Conservation (phyloP, 805 yeast species). For the Candida methanosorbosa region DNA sequence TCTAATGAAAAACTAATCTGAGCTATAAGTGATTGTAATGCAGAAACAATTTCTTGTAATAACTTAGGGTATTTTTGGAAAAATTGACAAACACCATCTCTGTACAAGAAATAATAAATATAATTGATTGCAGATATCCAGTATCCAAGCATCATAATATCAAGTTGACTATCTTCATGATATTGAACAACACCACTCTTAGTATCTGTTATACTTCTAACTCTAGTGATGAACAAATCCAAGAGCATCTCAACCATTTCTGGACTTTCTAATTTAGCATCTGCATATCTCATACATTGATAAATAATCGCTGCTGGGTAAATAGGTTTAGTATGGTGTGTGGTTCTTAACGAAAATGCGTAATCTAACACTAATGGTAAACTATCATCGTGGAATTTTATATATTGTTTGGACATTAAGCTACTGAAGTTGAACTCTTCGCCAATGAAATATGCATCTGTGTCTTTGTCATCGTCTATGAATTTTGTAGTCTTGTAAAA, state of each 20-base stretch:
- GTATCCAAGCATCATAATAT: constrained; percentile 66
- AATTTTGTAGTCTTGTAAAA: constrained; percentile 18
- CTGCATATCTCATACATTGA: constrained; percentile 65
- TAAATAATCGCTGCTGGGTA: constrained; percentile 63
- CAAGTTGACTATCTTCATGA: constrained; percentile 33
- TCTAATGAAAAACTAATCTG: constrained; percentile 61
- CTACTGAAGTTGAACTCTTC: constrained; percentile 45
- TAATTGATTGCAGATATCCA: constrained; percentile 83
- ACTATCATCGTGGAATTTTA: constrained; percentile 52
- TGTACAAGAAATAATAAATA: constrained; percentile 65
- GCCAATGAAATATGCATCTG: constrained; percentile 15
- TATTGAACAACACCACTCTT: constrained; percentile 44
- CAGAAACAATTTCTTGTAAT: constrained; percentile 48
- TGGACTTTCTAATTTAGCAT: constrained; percentile 43
- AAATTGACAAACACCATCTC: constrained; percentile 47
- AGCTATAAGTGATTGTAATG: constrained; percentile 53
- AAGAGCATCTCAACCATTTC: constrained; percentile 51
- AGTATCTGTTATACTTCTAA: constrained; percentile 51
- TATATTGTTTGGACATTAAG: constrained; percentile 47
- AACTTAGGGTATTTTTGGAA: constrained; percentile 46
- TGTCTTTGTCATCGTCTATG: constrained; percentile 21
- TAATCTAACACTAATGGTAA: constrained; percentile 42
- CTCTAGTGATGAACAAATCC: constrained; percentile 51
- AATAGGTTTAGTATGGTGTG: constrained; percentile 38
- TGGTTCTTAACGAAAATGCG: constrained; percentile 35